phyloP scores from a whole-genome alignment of 208 protist genomes.

The Giardia muris region DNA sequence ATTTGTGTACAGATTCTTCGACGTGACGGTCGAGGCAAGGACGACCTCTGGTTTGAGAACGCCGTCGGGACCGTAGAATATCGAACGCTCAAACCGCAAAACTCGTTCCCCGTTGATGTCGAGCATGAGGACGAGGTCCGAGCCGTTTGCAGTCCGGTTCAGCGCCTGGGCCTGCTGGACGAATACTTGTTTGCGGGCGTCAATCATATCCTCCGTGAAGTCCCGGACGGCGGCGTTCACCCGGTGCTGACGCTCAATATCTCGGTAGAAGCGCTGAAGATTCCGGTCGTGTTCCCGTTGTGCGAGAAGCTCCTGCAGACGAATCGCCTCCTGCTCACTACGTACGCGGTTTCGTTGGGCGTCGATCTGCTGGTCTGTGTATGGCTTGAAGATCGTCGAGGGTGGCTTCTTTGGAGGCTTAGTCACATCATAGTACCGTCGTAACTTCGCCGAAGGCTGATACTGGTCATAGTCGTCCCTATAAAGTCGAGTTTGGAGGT shows the following conservation, averaged over 20 bases:
- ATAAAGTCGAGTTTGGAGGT: not conserved
- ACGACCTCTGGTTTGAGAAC: too few species aligned
- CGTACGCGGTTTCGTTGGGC: not conserved
- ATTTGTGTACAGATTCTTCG: not conserved
- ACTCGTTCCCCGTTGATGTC: too few species aligned
- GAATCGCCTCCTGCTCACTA: not conserved
- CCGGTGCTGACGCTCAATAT: not conserved
- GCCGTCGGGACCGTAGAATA: too few species aligned
- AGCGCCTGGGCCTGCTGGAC: not conserved
- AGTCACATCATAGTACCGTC: not conserved
- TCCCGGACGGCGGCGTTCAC: not conserved
- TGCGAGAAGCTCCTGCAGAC: not conserved
- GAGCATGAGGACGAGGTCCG: not conserved
- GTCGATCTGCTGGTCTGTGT: not conserved
- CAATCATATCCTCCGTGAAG: not conserved
- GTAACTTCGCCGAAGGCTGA: not conserved
- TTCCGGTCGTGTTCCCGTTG: not conserved
- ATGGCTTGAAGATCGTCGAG: not conserved
- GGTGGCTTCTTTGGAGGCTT: not conserved
- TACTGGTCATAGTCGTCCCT: not conserved
- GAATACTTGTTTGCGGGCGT: not conserved
- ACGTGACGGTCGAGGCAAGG: too few species aligned
- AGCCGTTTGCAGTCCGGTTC: not conserved
- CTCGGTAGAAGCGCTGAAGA: not conserved
- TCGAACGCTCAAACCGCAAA: too few species aligned